A percentile compares a stretch with the other conserved stretches of the same genome.
These are phyloP conservation scores for Venturia asperata DNA, from an alignment of 2,329 filamentous ascomycete genomes.

Conservation along the genomic window DNA sequence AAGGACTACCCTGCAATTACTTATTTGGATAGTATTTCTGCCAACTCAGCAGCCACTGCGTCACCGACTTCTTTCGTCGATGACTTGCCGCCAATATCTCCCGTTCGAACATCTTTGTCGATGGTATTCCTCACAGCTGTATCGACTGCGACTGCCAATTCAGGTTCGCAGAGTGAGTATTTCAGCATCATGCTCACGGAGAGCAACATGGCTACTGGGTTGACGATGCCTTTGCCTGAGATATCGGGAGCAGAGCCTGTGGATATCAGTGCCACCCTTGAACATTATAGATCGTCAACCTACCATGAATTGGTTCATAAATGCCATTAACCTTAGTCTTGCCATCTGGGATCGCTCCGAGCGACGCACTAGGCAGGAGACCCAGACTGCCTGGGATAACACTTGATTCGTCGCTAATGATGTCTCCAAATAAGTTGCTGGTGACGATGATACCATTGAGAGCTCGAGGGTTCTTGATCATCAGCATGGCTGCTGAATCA, in stretches of 20 bases:
- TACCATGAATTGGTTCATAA: constrained; percentile 96
- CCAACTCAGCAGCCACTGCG: constrained; percentile 66
- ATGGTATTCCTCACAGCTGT: constrained; percentile 72
- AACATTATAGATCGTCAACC: constrained; percentile 24
- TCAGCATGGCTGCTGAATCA: constrained; percentile 93
- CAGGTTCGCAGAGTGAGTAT: constrained; percentile 76
- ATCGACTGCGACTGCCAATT: constrained; percentile 73
- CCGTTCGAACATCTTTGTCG: constrained; percentile 70
- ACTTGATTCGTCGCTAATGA: constrained; percentile 89
- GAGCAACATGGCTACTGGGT: constrained; percentile 85
- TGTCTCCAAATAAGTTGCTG: constrained; percentile 92
- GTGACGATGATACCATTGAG: constrained; percentile 90
- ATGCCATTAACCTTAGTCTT: constrained; percentile 84
- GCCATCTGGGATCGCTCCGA: constrained; percentile 79
- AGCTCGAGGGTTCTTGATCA: constrained; percentile 85
- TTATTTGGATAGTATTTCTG: constrained; percentile 14
- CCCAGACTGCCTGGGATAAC: constrained; percentile 90
- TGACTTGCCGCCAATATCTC: constrained; percentile 73
- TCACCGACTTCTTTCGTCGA: constrained; percentile 76
- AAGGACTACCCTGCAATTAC: not conserved
- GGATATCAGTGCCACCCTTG: constrained; percentile 21
- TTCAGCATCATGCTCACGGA: constrained; percentile 94
- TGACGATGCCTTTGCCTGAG: constrained; percentile 82
- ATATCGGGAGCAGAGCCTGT: constrained; percentile 86
- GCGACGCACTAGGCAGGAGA: constrained; percentile 76